Conservation (phyloP, 2,329 filamentous ascomycete genomes). For the Echinosphaeria canescens region DNA sequence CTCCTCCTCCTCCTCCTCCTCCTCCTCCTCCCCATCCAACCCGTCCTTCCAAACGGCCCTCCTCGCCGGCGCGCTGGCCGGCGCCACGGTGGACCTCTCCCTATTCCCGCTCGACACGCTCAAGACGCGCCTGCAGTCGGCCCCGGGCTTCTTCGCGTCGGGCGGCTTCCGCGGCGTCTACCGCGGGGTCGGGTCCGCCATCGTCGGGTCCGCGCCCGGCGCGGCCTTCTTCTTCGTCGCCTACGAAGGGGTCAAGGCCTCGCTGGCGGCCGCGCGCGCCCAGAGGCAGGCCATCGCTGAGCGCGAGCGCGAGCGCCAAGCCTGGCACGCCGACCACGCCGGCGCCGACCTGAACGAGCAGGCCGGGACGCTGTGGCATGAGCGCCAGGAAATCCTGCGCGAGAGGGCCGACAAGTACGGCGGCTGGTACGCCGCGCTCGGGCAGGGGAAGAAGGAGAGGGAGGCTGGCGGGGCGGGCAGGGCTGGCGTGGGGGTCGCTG, state of each 20-base stretch:
- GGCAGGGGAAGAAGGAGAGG: too few relatives aligned
- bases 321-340: constrained; percentile 2
- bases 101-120: constrained; percentile 97
- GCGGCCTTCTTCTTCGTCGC: constrained; percentile 96
- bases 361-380: not conserved
- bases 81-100: constrained; percentile 88
- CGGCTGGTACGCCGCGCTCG: not conserved
- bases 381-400: not conserved
- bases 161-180: constrained; percentile 89
- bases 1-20: not conserved
- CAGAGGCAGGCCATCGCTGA: too few relatives aligned
- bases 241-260: constrained; percentile 55
- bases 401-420: too few relatives aligned
- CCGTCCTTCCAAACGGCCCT: constrained; percentile 37
- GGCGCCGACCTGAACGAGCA: not conserved
- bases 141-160: constrained; percentile 51
- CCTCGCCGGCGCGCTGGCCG: constrained; percentile 72
- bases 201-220: constrained; percentile 81
- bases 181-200: constrained; percentile 69
- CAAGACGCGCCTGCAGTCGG: constrained; percentile 89
- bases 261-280: constrained; percentile 14
- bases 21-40: not conserved
- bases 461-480: too few relatives aligned
- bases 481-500: constrained; percentile 3
- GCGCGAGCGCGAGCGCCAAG: too few relatives aligned